These are phyloP conservation scores for Talinum fruticosum DNA, from an alignment of 148 eudicot species.

Conservation along the genomic window DNA sequence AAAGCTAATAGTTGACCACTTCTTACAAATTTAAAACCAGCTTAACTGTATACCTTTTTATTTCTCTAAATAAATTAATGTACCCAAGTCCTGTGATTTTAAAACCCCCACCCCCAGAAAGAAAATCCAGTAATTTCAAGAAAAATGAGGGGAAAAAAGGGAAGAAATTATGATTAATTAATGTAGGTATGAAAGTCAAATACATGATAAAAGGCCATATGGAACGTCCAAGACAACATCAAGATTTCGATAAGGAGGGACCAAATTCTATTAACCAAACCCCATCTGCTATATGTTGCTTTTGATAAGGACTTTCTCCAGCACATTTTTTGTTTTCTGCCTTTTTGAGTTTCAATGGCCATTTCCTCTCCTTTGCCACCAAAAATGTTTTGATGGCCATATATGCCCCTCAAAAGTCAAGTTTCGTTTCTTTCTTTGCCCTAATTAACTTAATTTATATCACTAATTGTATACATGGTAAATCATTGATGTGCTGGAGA, in stretches of 20 bases:
- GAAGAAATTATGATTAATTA: background rate
- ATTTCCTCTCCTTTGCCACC: too few species aligned
- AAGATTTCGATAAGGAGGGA: constrained; percentile 21
- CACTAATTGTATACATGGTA: too few species aligned
- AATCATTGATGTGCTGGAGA: too few species aligned
- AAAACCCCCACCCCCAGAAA: background rate
- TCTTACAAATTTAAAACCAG: background rate
- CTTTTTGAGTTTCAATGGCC: too few species aligned
- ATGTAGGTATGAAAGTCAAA: constrained; percentile 4
- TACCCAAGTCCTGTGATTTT: background rate
- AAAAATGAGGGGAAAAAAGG: background rate
- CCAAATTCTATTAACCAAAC: constrained; percentile 10
- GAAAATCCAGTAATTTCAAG: background rate
- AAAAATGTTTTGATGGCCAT: background rate
- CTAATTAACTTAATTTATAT: too few species aligned
- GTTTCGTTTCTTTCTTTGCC: background rate
- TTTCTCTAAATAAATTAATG: background rate
- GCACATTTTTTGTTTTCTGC: too few species aligned
- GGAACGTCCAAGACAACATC: constrained; percentile 12
- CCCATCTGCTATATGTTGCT: background rate
- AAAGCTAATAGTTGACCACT: background rate
- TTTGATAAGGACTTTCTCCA: background rate
- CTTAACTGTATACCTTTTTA: background rate
- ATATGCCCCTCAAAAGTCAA: background rate
- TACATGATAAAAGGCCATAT: constrained; percentile 5